Percentiles rank a stretch among this genome's conserved stretches.
These are phyloP conservation scores for Selaginella tamariscina DNA, from an alignment of 75 land plant species.

Conservation along the genomic window DNA sequence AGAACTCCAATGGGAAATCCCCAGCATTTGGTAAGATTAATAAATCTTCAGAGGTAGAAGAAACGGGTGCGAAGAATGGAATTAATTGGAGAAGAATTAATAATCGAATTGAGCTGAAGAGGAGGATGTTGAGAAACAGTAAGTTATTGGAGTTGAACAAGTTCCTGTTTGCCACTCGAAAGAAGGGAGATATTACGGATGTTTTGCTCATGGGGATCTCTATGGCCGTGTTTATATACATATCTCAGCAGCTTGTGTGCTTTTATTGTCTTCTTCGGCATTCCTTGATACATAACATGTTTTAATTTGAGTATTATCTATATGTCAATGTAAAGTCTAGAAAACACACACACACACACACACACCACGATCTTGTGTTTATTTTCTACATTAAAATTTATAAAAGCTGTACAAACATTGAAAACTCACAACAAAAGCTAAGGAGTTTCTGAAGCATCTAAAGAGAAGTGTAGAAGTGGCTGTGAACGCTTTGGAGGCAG, in stretches of 20 bases:
- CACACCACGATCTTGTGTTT: no score
- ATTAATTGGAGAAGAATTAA: no score
- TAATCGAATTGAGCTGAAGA: no score
- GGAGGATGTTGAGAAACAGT: no score
- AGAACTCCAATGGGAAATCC: no score
- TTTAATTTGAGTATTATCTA: background rate
- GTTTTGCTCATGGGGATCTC: conserved; percentile 79
- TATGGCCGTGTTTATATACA: conserved; percentile 84
- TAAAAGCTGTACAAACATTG: no score
- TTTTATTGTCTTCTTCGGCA: conserved; percentile 46
- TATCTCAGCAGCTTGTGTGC: conserved; percentile 83
- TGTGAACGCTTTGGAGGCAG: conserved; percentile 6
- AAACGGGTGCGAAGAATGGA: no score
- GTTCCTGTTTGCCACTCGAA: conserved; percentile 23
- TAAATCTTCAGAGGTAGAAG: no score
- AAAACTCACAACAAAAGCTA: background rate
- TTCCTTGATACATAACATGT: background rate
- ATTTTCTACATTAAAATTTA: no score
- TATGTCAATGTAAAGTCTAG: background rate
- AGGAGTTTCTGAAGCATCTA: background rate
- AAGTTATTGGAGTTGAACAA: background rate
- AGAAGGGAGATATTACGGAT: conserved; percentile 82
- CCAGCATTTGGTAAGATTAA: no score
- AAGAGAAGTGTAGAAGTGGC: background rate
- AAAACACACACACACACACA: background rate